Percentiles rank a stretch among this genome's conserved stretches.
Evolutionary conservation across 169 alveolate species (phyloP).

Genomic region (Eimeria sp.): DNA sequence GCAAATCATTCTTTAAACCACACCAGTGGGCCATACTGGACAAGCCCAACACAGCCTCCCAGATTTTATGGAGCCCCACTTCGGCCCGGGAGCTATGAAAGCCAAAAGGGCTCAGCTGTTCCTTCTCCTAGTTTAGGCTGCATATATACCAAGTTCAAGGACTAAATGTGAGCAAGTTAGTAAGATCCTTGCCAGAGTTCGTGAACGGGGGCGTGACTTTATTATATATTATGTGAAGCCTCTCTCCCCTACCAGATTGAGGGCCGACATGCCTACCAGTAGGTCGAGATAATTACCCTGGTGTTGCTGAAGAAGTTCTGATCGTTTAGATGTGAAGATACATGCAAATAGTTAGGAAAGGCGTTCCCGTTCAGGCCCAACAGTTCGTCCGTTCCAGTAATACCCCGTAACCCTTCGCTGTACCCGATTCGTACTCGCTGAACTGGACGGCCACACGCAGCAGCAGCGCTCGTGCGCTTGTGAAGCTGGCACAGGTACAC

Average conservation of each 20-base stretch:
- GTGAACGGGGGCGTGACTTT: too few species aligned
- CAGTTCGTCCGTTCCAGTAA: too few species aligned
- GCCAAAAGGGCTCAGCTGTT: neutral
- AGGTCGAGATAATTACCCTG: neutral
- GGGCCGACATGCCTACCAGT: neutral
- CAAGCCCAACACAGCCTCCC: neutral
- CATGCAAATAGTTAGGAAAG: too few species aligned
- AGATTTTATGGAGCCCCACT: neutral
- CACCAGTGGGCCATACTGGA: neutral
- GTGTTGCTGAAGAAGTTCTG: neutral
- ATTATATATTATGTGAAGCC: too few species aligned
- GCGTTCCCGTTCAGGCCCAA: too few species aligned
- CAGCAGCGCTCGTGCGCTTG: too few species aligned
- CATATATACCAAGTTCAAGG: neutral
- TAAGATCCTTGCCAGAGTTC: neutral
- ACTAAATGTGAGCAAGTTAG: neutral
- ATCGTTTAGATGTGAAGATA: too few species aligned
- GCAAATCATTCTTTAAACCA: neutral
- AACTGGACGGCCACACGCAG: too few species aligned
- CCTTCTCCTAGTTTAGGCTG: neutral
- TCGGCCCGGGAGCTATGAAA: neutral
- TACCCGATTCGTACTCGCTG: too few species aligned
- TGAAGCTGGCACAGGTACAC: too few species aligned
- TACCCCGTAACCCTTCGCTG: too few species aligned
- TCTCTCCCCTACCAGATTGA: neutral